Percentiles rank a stretch among this genome's conserved stretches.
These are phyloP conservation scores for Heteromeles arbutifolia DNA, from an alignment of 306 rosid genomes.

Conservation along the genomic window DNA sequence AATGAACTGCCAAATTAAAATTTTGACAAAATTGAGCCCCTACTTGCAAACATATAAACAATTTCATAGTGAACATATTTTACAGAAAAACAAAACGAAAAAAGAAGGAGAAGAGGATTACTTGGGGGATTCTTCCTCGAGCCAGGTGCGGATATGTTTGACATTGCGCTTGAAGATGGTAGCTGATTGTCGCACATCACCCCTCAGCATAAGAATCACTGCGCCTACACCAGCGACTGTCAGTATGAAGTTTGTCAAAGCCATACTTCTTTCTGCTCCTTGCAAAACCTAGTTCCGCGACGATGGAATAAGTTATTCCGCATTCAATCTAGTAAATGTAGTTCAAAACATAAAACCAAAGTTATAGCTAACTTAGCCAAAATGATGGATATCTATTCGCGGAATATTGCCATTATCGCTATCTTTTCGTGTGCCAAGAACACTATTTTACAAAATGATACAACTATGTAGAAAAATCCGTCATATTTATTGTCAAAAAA, in stretches of 20 bases:
- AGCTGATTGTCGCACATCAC: constrained; percentile 44
- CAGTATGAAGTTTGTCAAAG: constrained; percentile 43
- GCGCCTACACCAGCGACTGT: constrained; percentile 52
- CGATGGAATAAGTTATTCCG: neutral
- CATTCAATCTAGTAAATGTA: neutral
- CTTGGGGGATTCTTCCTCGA: constrained; percentile 49
- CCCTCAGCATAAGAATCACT: constrained; percentile 35
- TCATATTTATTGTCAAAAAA: neutral
- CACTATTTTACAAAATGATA: neutral
- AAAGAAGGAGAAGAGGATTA: constrained; percentile 2
- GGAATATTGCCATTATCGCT: neutral
- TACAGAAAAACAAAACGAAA: neutral
- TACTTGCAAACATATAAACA: neutral
- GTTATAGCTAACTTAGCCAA: neutral
- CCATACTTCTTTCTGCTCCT: constrained; percentile 21
- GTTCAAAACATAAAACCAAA: neutral
- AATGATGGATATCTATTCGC: neutral
- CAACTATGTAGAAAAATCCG: neutral
- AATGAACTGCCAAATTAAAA: neutral
- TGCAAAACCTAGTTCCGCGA: neutral
- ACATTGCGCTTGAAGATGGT: constrained; percentile 39
- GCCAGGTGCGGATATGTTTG: constrained; percentile 43
- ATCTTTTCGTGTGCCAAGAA: neutral
- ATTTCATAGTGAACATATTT: too few species aligned
- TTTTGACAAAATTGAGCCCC: neutral